phyloP scores from a whole-genome alignment of 176 grass and related monocot genomes.

The Thinopyrum elongatum region DNA sequence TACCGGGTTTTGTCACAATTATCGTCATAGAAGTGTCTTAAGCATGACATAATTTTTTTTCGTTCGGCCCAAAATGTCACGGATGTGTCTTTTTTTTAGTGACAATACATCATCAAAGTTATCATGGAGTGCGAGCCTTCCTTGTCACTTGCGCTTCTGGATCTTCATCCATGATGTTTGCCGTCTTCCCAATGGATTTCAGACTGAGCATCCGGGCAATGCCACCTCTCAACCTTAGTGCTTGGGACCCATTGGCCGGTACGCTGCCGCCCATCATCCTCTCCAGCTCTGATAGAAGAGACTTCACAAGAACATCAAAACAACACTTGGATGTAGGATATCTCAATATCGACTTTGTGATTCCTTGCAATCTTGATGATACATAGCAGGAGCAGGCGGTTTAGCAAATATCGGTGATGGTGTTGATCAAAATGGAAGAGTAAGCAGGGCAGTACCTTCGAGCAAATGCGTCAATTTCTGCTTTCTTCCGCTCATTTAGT shows the following conservation, averaged over 20 bases:
- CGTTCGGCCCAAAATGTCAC: no score
- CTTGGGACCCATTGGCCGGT: conserved; percentile 49
- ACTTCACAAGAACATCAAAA: conserved; percentile 69
- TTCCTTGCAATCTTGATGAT: conserved; percentile 77
- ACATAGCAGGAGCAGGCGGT: conserved; percentile 6
- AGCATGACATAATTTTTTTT: no score
- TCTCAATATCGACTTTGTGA: conserved; percentile 88
- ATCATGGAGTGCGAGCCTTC: conserved; percentile 23
- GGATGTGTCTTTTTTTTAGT: no score
- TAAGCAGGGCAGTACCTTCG: conserved; percentile 42
- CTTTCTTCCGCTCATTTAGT: conserved; percentile 63
- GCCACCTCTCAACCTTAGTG: conserved; percentile 37
- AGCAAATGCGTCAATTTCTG: conserved; percentile 92
- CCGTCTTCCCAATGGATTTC: conserved; percentile 55
- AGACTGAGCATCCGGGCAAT: conserved; percentile 63
- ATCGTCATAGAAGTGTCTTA: no score
- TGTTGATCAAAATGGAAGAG: neutral
- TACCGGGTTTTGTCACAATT: no score
- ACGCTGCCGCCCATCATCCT: conserved; percentile 56
- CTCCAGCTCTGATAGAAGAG: conserved; percentile 74
- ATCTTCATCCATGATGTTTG: conserved; percentile 44
- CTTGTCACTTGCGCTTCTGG: conserved; percentile 35
- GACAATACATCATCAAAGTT: neutral
- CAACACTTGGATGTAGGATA: conserved; percentile 87
- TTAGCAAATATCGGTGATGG: neutral